Conservation (phyloP, 2,329 filamentous ascomycete species). For the Monilinia laxa region DNA sequence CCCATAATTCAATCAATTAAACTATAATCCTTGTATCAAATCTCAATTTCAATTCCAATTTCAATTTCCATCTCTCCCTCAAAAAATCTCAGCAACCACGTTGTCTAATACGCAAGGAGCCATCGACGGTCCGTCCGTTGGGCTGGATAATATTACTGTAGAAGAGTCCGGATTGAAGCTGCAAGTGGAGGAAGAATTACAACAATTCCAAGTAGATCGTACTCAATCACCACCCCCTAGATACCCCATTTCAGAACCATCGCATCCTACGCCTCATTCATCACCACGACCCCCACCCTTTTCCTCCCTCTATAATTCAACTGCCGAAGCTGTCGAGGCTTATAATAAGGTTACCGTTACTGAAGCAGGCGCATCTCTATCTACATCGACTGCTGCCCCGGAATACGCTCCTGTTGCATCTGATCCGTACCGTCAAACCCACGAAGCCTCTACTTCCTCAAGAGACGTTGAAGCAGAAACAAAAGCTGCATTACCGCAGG, state of each 20-base stretch:
- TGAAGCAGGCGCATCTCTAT: slow-evolving; percentile 41
- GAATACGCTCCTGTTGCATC: slow-evolving; percentile 52
- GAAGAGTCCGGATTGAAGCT: slow-evolving; percentile 38
- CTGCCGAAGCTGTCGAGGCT: slow-evolving; percentile 41
- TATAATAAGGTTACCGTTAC: slow-evolving; percentile 44
- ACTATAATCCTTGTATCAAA: slow-evolving; percentile 23
- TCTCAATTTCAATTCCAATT: slow-evolving; percentile 22
- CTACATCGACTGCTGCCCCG: slow-evolving; percentile 59
- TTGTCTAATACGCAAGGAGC: slow-evolving; percentile 50
- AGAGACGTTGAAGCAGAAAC: slow-evolving; percentile 66
- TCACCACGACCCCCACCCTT: slow-evolving; percentile 56
- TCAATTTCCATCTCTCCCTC: slow-evolving; percentile 16
- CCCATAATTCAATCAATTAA: slow-evolving; percentile 19
- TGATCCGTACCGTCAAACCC: slow-evolving; percentile 36
- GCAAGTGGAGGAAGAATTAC: slow-evolving; percentile 36
- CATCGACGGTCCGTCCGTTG: slow-evolving; percentile 48
- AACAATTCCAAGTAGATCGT: slow-evolving; percentile 30
- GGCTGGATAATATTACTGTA: slow-evolving; percentile 37
- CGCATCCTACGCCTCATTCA: slow-evolving; percentile 47
- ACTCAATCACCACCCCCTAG: slow-evolving; percentile 57
- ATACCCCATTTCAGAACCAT: slow-evolving; percentile 56
- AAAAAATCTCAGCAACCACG: slow-evolving; percentile 43
- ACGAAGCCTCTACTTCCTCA: slow-evolving; percentile 32
- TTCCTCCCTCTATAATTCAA: slow-evolving; percentile 56
- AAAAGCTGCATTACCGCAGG: slow-evolving; percentile 78